Evolutionary conservation across 768 basidiomycete species (phyloP).

Genomic region (Termitomyces sp.): DNA sequence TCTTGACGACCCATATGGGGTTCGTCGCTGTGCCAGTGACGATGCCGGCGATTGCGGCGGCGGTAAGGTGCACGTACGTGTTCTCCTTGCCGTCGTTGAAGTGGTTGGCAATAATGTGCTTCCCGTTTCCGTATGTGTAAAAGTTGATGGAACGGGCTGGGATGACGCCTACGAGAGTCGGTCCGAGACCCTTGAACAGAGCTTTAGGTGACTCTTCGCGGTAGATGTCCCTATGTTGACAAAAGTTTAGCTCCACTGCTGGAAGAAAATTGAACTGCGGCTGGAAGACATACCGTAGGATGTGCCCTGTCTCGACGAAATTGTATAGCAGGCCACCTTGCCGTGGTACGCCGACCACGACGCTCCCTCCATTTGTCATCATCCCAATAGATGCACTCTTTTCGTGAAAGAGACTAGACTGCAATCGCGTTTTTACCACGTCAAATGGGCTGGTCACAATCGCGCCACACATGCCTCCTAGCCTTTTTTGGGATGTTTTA

Average conservation of each 20-base stretch:
- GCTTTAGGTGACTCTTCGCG: slow-evolving; percentile 84
- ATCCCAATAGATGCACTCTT: slow-evolving; percentile 36
- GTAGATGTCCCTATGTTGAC: slow-evolving; percentile 71
- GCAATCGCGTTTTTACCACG: slow-evolving; percentile 95
- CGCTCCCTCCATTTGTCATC: slow-evolving; percentile 32
- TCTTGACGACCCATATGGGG: slow-evolving; percentile 99
- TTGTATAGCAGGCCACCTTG: slow-evolving; percentile 72
- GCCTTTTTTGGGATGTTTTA: slow-evolving; percentile 38
- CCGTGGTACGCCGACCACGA: slow-evolving; percentile 35
- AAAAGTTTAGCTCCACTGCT: background rate
- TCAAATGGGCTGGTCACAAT: slow-evolving; percentile 97
- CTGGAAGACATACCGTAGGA: slow-evolving; percentile 59
- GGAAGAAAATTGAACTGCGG: background rate
- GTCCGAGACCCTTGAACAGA: slow-evolving; percentile 91
- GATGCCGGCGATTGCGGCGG: slow-evolving; percentile 86
- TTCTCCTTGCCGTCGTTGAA: slow-evolving; percentile 84
- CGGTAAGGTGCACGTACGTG: slow-evolving; percentile 77
- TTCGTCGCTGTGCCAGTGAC: slow-evolving; percentile 89
- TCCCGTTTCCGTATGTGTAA: slow-evolving; percentile 96
- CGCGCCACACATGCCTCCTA: slow-evolving; percentile 97
- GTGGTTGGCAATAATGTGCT: slow-evolving; percentile 78
- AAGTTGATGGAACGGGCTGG: slow-evolving; percentile 98
- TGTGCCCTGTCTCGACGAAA: slow-evolving; percentile 91
- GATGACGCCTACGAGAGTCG: slow-evolving; percentile 91
- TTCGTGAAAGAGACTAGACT: slow-evolving; percentile 76